These are phyloP conservation scores for Pascua sp. DNA, from an alignment of 1,284 basidiomycete genomes.

Conservation along the genomic window DNA sequence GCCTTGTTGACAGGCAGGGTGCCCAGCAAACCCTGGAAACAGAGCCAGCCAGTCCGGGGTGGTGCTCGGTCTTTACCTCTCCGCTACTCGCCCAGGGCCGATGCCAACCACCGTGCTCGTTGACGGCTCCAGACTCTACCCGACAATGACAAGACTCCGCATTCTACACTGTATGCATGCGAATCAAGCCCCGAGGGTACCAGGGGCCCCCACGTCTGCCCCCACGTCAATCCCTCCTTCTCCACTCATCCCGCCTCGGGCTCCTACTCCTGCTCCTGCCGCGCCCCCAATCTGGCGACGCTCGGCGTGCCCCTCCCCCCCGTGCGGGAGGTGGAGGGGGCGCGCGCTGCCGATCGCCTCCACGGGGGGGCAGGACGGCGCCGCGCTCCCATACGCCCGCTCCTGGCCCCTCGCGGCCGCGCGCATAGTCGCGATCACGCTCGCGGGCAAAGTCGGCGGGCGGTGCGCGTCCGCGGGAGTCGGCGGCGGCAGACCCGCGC, in stretches of 20 bases:
- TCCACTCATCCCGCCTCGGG: slow-evolving; percentile 13
- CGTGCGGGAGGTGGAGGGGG: slow-evolving; percentile 1
- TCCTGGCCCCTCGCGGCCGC: slow-evolving; percentile 12
- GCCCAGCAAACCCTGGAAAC: too few species aligned
- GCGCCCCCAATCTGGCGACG: slow-evolving; percentile 2
- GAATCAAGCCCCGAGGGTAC: too few species aligned
- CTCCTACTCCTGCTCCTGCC: slow-evolving; percentile 14
- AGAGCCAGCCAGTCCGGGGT: too few species aligned
- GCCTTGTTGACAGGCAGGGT: too few species aligned
- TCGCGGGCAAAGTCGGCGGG: not conserved
- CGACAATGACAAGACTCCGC: too few species aligned
- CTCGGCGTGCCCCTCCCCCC: slow-evolving; percentile 3
- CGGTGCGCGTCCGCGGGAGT: too few species aligned
- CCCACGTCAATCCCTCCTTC: not conserved
- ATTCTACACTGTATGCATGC: too few species aligned
- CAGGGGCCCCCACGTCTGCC: not conserved
- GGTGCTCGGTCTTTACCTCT: too few species aligned
- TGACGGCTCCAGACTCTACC: too few species aligned
- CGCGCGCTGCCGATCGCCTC: slow-evolving; percentile 1
- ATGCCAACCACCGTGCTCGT: too few species aligned
- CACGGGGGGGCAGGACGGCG: too few species aligned
- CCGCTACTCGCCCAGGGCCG: too few species aligned
- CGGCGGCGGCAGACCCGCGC: not conserved
- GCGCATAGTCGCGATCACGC: not conserved
- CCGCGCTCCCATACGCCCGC: slow-evolving; percentile 13